Conservation (phyloP, 2,329 filamentous ascomycete genomes). For the Ophidiomyces ophidiicola region DNA sequence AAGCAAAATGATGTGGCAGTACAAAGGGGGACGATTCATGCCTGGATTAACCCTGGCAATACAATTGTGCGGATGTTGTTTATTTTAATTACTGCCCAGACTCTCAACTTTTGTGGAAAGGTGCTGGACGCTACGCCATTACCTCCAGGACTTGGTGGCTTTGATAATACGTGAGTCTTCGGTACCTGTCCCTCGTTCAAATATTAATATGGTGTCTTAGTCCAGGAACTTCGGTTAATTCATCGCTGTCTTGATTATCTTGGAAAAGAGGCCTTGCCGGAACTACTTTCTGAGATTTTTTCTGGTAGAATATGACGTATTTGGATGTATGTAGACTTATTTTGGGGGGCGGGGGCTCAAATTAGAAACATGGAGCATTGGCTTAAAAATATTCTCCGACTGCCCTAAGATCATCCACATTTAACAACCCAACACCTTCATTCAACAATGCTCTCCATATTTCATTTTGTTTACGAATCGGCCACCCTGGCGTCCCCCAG, state of each 20-base stretch:
- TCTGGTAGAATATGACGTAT: no score
- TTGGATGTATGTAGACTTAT: no score
- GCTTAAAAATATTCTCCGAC: slow-evolving; percentile 19
- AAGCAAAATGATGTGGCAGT: slow-evolving; percentile 22
- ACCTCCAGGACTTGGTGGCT: slow-evolving; percentile 2
- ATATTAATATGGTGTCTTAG: no score
- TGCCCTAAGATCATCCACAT: slow-evolving; percentile 51
- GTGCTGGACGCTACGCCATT: slow-evolving; percentile 16
- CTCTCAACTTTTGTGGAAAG: slow-evolving; percentile 15
- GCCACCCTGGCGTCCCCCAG: slow-evolving; percentile 51
- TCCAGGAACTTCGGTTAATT: no score
- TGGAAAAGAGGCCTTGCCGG: no score
- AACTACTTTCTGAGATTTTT: no score
- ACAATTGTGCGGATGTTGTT: slow-evolving; percentile 18
- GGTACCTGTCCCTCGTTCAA: no score
- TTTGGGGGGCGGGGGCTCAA: no score
- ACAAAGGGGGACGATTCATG: slow-evolving; percentile 22
- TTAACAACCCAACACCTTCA: slow-evolving; percentile 50
- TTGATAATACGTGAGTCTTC: not conserved
- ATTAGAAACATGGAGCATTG: no score
- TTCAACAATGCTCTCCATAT: slow-evolving; percentile 47
- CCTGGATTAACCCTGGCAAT: slow-evolving; percentile 18
- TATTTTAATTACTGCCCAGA: slow-evolving; percentile 14
- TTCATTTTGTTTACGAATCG: slow-evolving; percentile 45
- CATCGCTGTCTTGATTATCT: no score